These are phyloP conservation scores for Lepidium didymum DNA, from an alignment of 345 rosid species.

Conservation along the genomic window DNA sequence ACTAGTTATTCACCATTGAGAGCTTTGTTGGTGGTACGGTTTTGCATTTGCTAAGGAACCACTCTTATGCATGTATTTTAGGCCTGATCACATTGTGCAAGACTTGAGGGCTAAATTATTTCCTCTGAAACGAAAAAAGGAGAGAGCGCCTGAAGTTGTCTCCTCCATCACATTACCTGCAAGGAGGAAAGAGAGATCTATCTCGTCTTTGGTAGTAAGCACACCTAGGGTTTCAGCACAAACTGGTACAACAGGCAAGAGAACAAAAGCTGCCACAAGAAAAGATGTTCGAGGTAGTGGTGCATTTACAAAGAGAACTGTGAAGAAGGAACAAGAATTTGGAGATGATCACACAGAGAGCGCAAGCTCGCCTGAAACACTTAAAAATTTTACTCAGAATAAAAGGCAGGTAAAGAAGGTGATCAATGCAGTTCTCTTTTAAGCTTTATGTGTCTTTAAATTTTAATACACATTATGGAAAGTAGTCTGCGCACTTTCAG, in stretches of 20 bases:
- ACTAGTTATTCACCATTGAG: neutral
- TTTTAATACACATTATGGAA: slow-evolving; percentile 5
- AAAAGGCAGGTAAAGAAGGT: slow-evolving; percentile 60
- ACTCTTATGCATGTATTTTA: slow-evolving; percentile 28
- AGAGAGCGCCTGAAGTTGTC: slow-evolving; percentile 50
- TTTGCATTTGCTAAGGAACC: slow-evolving; percentile 1
- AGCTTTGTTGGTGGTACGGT: slow-evolving; percentile 7
- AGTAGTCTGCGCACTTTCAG: neutral
- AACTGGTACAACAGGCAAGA: slow-evolving; percentile 60
- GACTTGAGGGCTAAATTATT: slow-evolving; percentile 84
- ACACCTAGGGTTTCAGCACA: slow-evolving; percentile 68
- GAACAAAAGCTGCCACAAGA: slow-evolving; percentile 55
- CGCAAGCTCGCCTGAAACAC: slow-evolving; percentile 67
- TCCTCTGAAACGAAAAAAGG: slow-evolving; percentile 64
- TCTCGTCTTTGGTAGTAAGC: slow-evolving; percentile 82
- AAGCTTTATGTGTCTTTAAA: neutral
- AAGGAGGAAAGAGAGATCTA: slow-evolving; percentile 93
- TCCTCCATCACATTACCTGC: slow-evolving; percentile 48
- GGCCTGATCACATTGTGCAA: slow-evolving; percentile 86
- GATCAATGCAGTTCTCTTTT: neutral
- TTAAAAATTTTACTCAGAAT: slow-evolving; percentile 41
- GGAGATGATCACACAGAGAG: slow-evolving; percentile 45
- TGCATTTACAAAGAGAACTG: slow-evolving; percentile 39
- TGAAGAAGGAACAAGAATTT: slow-evolving; percentile 50
- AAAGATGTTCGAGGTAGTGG: slow-evolving; percentile 48